Evolutionary conservation across 2,329 filamentous ascomycete species (phyloP).

Genomic region (Didymosphaeria variabile): DNA sequence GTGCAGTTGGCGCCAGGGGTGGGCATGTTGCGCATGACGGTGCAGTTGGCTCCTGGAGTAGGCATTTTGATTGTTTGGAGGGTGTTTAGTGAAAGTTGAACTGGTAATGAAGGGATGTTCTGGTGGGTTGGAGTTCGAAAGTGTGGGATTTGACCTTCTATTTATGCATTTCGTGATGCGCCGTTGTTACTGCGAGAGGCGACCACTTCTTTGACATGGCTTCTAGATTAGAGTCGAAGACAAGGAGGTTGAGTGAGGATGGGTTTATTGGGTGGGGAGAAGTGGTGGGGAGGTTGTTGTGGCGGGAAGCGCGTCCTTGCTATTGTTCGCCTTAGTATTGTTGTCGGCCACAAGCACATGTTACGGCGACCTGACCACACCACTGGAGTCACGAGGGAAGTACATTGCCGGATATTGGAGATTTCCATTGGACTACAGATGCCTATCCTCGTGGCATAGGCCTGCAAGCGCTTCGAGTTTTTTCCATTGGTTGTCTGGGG

Average conservation of each 20-base stretch:
- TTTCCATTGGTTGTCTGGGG: neutral
- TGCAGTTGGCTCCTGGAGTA: constrained; percentile 17
- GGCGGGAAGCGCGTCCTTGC: constrained; percentile 16
- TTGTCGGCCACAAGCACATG: constrained; percentile 8
- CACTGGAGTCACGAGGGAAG: neutral
- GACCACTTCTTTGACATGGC: constrained; percentile 7
- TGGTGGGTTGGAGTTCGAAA: constrained; percentile 18
- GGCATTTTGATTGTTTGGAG: constrained; percentile 30
- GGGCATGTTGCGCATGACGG: constrained; percentile 12
- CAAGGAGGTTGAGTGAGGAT: neutral
- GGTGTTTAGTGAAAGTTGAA: constrained; percentile 20
- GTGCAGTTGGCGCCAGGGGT: constrained; percentile 15
- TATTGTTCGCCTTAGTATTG: constrained; percentile 33
- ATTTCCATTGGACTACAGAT: neutral
- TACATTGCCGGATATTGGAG: neutral
- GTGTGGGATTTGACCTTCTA: neutral
- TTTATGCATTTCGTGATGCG: constrained; percentile 24
- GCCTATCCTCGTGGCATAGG: neutral
- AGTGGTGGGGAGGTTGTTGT: constrained; percentile 1
- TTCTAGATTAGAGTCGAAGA: neutral
- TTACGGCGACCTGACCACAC: neutral
- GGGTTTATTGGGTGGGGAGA: constrained; percentile 1
- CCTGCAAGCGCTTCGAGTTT: neutral
- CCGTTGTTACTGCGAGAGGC: neutral
- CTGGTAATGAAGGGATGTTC: constrained; percentile 31